phyloP scores from a whole-genome alignment of 345 rosid genomes.

The Brassica nigra region DNA sequence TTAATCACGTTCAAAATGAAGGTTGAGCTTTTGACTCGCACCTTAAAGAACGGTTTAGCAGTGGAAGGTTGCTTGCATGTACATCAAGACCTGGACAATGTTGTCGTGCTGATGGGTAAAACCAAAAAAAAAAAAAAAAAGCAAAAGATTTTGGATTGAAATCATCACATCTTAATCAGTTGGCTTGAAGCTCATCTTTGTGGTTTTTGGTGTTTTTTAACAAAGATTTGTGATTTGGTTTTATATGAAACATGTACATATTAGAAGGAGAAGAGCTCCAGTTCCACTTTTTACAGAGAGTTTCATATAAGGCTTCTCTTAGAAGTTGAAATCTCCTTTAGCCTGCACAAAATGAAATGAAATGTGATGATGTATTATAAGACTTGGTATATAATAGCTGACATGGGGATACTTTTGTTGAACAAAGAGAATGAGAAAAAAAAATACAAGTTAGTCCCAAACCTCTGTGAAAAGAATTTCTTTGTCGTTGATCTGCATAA shows the following conservation, averaged over 20 bases:
- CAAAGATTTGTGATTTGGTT: neutral
- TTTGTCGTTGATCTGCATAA: conserved; percentile 23
- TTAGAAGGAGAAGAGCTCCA: conserved; percentile 29
- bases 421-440: neutral
- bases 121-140: too few relatives aligned
- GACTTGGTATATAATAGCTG: too few relatives aligned
- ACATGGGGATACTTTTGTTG: neutral
- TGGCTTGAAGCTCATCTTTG: neutral
- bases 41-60: conserved; percentile 18
- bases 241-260: conserved; percentile 15
- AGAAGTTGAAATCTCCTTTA: conserved; percentile 19
- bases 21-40: too few relatives aligned
- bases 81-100: conserved; percentile 24
- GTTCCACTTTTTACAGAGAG: conserved; percentile 1
- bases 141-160: neutral
- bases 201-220: too few relatives aligned
- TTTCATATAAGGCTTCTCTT: neutral
- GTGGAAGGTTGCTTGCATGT: conserved; percentile 16
- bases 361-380: too few relatives aligned
- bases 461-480: conserved; percentile 4
- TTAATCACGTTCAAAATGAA: too few relatives aligned
- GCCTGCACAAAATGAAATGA: conserved; percentile 17
- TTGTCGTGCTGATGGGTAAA: conserved; percentile 25
- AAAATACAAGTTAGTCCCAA: neutral
- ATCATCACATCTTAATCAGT: neutral